Conservation (phyloP, 1,284 basidiomycete species). For the Sporisorium iseilematis-ciliati region DNA sequence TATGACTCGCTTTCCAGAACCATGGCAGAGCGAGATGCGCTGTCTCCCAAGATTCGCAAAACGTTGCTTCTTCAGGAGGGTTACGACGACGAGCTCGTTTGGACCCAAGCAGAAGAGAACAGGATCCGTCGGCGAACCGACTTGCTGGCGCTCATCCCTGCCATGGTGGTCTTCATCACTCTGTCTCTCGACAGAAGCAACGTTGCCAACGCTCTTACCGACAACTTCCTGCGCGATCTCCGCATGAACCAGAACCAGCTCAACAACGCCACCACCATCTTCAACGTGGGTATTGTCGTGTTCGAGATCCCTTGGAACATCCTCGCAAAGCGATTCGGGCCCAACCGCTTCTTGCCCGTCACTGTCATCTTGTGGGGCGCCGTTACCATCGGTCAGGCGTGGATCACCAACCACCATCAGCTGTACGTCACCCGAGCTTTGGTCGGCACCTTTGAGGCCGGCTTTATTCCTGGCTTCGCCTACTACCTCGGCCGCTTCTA, state of each 20-base stretch:
- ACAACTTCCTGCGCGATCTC: neutral
- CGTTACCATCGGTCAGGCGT: conserved; percentile 2
- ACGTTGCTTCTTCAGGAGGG: neutral
- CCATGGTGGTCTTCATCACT: conserved; percentile 1
- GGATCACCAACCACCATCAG: conserved; percentile 3
- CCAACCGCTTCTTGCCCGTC: conserved; percentile 1
- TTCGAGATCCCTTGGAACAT: conserved; percentile 6
- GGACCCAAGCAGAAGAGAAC: conserved; percentile 1
- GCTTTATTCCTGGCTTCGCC: conserved; percentile 1
- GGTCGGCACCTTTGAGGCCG: conserved; percentile 2
- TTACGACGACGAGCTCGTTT: conserved; percentile 3
- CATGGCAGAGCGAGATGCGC: conserved; percentile 3
- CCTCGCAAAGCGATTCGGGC: neutral
- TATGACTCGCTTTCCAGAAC: neutral
- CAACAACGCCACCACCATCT: conserved; percentile 3
- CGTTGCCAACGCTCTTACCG: neutral
- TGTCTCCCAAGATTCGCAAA: neutral
- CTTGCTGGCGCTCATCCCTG: neutral
- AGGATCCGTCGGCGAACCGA: neutral
- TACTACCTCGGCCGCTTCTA: conserved; percentile 3
- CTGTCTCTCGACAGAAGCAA: conserved; percentile 2
- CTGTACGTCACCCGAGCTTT: conserved; percentile 2
- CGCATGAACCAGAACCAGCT: conserved; percentile 5
- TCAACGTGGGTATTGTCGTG: conserved; percentile 1
- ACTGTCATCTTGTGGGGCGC: conserved; percentile 2